These are phyloP conservation scores for Pleurotus ostreatus DNA, from an alignment of 768 basidiomycete species.

Conservation along the genomic window DNA sequence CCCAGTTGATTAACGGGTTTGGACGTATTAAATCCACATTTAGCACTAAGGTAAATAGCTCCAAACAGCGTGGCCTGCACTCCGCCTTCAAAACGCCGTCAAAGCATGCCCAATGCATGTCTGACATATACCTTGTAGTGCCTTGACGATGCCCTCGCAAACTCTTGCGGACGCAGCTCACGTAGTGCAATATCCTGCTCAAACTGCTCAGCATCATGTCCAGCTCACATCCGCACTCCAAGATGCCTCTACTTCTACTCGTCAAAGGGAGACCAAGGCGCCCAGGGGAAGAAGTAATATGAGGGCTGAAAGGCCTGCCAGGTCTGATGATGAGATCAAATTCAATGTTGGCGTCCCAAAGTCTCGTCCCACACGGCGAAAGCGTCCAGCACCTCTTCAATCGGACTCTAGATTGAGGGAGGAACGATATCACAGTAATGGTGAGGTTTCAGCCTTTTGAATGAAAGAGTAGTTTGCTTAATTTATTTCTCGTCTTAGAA, in stretches of 20 bases:
- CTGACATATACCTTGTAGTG: slow-evolving; percentile 8
- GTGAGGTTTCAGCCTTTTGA: background rate
- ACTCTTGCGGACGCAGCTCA: slow-evolving; percentile 46
- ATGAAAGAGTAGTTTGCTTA: background rate
- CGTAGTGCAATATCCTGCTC: slow-evolving; percentile 57
- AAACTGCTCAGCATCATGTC: slow-evolving; percentile 49
- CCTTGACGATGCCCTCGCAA: slow-evolving; percentile 15
- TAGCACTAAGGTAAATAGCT: background rate
- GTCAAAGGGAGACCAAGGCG: slow-evolving; percentile 33
- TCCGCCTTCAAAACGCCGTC: slow-evolving; percentile 10
- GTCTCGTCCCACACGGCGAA: slow-evolving; percentile 20
- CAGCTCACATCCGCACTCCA: slow-evolving; percentile 45
- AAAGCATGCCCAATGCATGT: slow-evolving; percentile 7
- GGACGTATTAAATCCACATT: background rate
- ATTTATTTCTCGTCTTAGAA: background rate
- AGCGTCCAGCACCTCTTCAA: slow-evolving; percentile 12
- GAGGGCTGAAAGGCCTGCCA: slow-evolving; percentile 34
- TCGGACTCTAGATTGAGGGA: slow-evolving; percentile 3
- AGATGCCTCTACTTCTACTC: slow-evolving; percentile 46
- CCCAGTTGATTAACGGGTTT: background rate
- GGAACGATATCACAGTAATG: background rate
- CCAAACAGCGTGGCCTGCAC: background rate
- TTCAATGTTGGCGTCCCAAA: slow-evolving; percentile 39
- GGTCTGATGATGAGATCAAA: slow-evolving; percentile 41
- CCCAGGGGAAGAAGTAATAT: slow-evolving; percentile 34